Base-by-base conservation (phyloP, 768 basidiomycete genomes). In the Sarcodon sp. region DNA sequence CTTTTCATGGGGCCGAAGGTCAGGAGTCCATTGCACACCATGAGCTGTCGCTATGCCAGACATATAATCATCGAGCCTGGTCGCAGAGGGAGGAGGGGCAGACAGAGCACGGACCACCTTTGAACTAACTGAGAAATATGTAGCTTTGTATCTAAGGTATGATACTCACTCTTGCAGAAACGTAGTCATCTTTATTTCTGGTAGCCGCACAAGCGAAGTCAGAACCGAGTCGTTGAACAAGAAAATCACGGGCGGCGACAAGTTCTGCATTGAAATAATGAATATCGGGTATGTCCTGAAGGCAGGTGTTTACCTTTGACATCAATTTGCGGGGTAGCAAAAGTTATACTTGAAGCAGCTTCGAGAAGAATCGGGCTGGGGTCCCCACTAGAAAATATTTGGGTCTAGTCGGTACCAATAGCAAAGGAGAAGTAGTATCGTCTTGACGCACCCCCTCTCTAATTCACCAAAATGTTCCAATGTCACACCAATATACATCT, bases 271-370 rank as follows among this genome's bases (percentile, higher is more conserved):
- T 13, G 11, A 34, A 39, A 10, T 45, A 21, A 44, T 35, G 32
- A 46, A 32, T 8, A 13, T 12, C n/a, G 39, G 32, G 33, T 43
- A 27, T 45, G 18, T 35, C 21, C 5, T 8, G 2, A 11, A 35
- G 15, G 21, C 39, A 46, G 31, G 33, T 6, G 12, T 53, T 13
- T 21, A 83, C 85, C 85, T 72, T 71, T 77, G 7, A 69, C 76
- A 27, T 76, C 75, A 3, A 71, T 60, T 39, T 70, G 69, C 18
- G 76, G 73, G 1, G 77, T 72, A 6, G 80, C 75, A 53, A 71
- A 77, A 47, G 87, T 77, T 50, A 87, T 71, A 48, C 72, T 83
- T 10, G 81, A 78, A 13, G 75, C 75, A 16, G 85, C 83, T 60
- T 87, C 83, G n/a, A 75, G 59, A 9, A 82, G 58, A 33, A 63